Base-by-base conservation (phyloP, 2,329 filamentous ascomycete species). In the Colletotrichum euphorbiae region DNA sequence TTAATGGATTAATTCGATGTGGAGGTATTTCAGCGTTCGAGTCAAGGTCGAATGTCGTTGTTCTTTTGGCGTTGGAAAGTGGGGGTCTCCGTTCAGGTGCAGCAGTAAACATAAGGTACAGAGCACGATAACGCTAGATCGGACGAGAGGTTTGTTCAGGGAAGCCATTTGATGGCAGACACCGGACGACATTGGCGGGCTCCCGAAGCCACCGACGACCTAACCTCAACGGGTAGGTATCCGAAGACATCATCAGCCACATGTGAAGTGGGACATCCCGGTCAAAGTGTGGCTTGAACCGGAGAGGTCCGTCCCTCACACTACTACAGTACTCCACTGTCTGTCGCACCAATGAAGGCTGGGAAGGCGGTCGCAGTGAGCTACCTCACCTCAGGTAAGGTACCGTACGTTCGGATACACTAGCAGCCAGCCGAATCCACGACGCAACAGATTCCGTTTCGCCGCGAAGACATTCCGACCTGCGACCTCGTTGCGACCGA, bases 11-110 rank as follows among this genome's bases (percentile, higher is more conserved):
- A 48, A 31, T 21, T 21, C 7, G 28, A n/a, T 15, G 31, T 52
- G 63, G 67, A 67, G 63, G 52, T 58, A 67, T 50, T 51, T 69
- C 69, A 56, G 69, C 60, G 59, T 66, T 69, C 56, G 57, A 66
- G 51, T 55, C 61, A 57, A 48, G 48, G 40, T 7, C 15, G 40
- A 45, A 33, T 33, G 54, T 61, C 48, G 54, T 55, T n/a, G 24
- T 50, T 38, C n/a, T 51, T 13, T 56, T 36, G 24, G 54, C 9
- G 17, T 59, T 61, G 40, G 61, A 65, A 56, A 68, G 65, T 68
- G 65, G 65, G 65, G 48, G 36, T 55, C 40, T 59, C 40, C 40
- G 60, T 63, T 36, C 50, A n/a, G 50, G 12, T 21, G 9, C 51
- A 58, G 54, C 33, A 36, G 19, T 17, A 58, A 52, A 21, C 21